Conservation (phyloP, 192 early-diverging fungal species). For the Coemansia guatemalensis region DNA sequence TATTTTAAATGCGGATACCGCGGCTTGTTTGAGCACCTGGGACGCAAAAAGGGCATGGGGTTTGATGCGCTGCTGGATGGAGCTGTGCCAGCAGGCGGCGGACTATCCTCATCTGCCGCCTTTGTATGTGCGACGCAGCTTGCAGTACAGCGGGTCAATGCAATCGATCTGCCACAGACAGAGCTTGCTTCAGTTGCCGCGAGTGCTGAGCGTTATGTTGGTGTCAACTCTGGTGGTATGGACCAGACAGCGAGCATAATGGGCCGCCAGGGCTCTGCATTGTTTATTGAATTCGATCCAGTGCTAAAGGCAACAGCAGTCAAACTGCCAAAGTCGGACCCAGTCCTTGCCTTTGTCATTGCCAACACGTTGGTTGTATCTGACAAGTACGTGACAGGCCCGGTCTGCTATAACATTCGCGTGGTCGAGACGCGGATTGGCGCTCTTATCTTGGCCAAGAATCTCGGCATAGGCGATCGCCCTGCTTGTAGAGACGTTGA, state of each 20-base stretch:
- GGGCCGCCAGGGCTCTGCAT: slow-evolving; percentile 66
- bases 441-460: slow-evolving; percentile 61
- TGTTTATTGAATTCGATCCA: slow-evolving; percentile 86
- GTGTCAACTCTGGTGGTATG: slow-evolving; percentile 82
- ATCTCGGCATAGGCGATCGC: slow-evolving; percentile 47
- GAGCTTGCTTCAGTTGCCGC: slow-evolving; percentile 69
- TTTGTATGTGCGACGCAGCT: slow-evolving; percentile 81
- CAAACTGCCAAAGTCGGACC: slow-evolving; percentile 59
- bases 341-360: slow-evolving; percentile 75
- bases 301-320: slow-evolving; percentile 62
- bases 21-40: slow-evolving; percentile 40
- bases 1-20: slow-evolving; percentile 90
- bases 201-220: slow-evolving; percentile 74
- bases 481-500: slow-evolving; percentile 60
- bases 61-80: slow-evolving; percentile 76
- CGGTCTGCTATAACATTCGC: slow-evolving; percentile 88
- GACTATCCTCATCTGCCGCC: slow-evolving; percentile 87
- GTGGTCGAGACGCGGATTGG: slow-evolving; percentile 89
- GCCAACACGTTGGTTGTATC: slow-evolving; percentile 84
- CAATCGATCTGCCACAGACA: slow-evolving; percentile 17
- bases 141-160: slow-evolving; percentile 57
- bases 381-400: slow-evolving; percentile 86
- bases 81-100: slow-evolving; percentile 80
- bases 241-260: slow-evolving; percentile 93
- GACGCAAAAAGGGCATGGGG: slow-evolving; percentile 33